Percentiles rank a stretch among this genome's conserved stretches.
phyloP scores from a whole-genome alignment of 2,329 filamentous ascomycete genomes.

The Septoria petroselini region DNA sequence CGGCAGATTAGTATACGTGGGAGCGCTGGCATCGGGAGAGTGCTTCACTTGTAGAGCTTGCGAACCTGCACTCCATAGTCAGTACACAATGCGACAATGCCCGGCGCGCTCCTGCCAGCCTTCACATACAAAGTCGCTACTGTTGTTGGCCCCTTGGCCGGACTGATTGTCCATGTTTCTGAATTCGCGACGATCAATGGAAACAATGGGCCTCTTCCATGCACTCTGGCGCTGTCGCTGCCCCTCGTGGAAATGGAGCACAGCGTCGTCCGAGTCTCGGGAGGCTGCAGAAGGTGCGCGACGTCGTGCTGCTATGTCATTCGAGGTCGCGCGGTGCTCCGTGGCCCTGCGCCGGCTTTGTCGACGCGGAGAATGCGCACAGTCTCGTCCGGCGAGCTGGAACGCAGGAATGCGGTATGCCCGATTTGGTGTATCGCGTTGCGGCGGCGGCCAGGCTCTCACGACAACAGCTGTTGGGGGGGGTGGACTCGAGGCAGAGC shows the following conservation, averaged over 20 bases:
- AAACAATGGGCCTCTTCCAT: conserved; percentile 14
- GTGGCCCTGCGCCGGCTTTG: conserved; percentile 13
- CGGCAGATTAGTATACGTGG: conserved; percentile 2
- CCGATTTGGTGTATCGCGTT: conserved; percentile 1
- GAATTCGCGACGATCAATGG: conserved; percentile 8
- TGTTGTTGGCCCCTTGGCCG: conserved; percentile 65
- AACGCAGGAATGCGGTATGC: conserved; percentile 4
- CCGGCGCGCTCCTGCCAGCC: background rate
- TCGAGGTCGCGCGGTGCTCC: conserved; percentile 14
- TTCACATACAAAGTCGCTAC: conserved; percentile 86
- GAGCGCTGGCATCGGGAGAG: background rate
- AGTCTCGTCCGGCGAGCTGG: conserved; percentile 11
- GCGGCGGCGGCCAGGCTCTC: conserved; percentile 6
- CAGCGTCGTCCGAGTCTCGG: conserved; percentile 19
- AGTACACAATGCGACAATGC: conserved; percentile 6
- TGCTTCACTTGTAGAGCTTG: conserved; percentile 90
- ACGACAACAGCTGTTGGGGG: background rate
- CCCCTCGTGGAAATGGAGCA: conserved; percentile 14
- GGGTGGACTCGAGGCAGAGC: conserved; percentile 1
- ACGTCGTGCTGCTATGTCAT: conserved; percentile 24
- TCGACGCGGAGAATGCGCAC: conserved; percentile 4
- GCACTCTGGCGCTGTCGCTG: conserved; percentile 11
- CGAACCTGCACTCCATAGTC: conserved; percentile 64
- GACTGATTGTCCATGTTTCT: conserved; percentile 45
- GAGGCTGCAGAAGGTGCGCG: conserved; percentile 17